Conservation (phyloP, 1,284 basidiomycete genomes). For the Neotropicomus parvogracilis region DNA sequence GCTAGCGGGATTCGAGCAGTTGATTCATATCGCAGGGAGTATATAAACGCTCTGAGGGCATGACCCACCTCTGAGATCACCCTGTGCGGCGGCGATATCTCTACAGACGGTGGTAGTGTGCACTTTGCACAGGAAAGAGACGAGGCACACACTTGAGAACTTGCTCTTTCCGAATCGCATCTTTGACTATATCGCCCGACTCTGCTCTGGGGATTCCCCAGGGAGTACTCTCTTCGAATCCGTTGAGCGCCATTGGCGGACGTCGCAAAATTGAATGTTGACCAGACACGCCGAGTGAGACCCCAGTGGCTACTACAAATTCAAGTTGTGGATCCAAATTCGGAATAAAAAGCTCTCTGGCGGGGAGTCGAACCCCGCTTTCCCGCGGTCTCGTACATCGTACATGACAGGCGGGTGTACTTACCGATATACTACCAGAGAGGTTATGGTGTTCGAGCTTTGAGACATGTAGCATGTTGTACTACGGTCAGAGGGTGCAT, state of each 20-base stretch:
- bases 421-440: constrained; percentile 46
- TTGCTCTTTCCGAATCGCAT: constrained; percentile 69
- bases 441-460: neutral
- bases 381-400: constrained; percentile 28
- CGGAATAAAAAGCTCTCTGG: constrained; percentile 37
- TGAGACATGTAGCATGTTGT: neutral
- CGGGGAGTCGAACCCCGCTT: constrained; percentile 45
- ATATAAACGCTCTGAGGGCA: neutral
- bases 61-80: constrained; percentile 61
- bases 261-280: neutral
- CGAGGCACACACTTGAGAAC: constrained; percentile 47
- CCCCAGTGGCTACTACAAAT: too few relatives aligned
- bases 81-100: constrained; percentile 68
- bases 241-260: constrained; percentile 43
- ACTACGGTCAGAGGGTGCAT: too few relatives aligned
- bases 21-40: constrained; percentile 3
- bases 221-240: constrained; percentile 53
- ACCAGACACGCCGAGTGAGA: too few relatives aligned
- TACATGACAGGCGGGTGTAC: constrained; percentile 43
- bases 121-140: neutral
- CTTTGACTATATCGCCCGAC: constrained; percentile 62
- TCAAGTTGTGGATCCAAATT: too few relatives aligned
- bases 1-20: constrained; percentile 40
- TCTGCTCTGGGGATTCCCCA: constrained; percentile 55
- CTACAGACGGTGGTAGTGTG: constrained; percentile 35